phyloP scores from a whole-genome alignment of 2,329 filamentous ascomycete genomes.

The Xylaria sp. region DNA sequence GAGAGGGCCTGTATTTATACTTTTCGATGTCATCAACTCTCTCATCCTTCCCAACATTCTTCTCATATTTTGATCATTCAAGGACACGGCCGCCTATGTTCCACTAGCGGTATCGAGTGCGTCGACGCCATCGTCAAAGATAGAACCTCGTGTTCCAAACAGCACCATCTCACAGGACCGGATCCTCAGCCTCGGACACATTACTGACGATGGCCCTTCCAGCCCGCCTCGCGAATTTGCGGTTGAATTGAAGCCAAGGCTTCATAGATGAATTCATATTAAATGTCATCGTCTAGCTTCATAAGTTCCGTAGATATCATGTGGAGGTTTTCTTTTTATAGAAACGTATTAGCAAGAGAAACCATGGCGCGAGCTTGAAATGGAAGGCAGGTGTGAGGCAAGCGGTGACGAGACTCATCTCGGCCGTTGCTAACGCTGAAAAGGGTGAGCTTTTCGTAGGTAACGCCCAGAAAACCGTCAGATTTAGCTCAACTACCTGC shows the following conservation, averaged over 20 bases:
- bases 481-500: slow-evolving; percentile 24
- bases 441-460: slow-evolving; percentile 4
- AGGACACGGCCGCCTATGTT: slow-evolving; percentile 22
- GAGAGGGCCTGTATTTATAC: slow-evolving; percentile 46
- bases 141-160: slow-evolving; percentile 31
- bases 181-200: slow-evolving; percentile 38
- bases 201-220: slow-evolving; percentile 43
- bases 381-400: slow-evolving; percentile 26
- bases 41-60: slow-evolving; percentile 17
- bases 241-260: slow-evolving; percentile 53
- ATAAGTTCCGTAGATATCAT: slow-evolving; percentile 34
- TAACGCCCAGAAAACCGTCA: slow-evolving; percentile 16
- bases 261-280: slow-evolving; percentile 59
- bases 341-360: slow-evolving; percentile 43
- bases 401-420: slow-evolving; percentile 23
- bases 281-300: slow-evolving; percentile 49
- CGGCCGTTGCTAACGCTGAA: slow-evolving; percentile 12
- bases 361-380: slow-evolving; percentile 25
- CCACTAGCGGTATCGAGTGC: slow-evolving; percentile 18
- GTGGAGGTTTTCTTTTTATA: slow-evolving; percentile 47
- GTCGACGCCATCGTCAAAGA: slow-evolving; percentile 40
- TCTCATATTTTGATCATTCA: slow-evolving; percentile 10
- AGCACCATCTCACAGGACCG: slow-evolving; percentile 38
- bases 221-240: slow-evolving; percentile 53
- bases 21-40: slow-evolving; percentile 18